Percentiles rank a stretch among this genome's conserved stretches.
These are phyloP conservation scores for Stachybotrys elegans DNA, from an alignment of 2,329 filamentous ascomycete species.

Conservation along the genomic window DNA sequence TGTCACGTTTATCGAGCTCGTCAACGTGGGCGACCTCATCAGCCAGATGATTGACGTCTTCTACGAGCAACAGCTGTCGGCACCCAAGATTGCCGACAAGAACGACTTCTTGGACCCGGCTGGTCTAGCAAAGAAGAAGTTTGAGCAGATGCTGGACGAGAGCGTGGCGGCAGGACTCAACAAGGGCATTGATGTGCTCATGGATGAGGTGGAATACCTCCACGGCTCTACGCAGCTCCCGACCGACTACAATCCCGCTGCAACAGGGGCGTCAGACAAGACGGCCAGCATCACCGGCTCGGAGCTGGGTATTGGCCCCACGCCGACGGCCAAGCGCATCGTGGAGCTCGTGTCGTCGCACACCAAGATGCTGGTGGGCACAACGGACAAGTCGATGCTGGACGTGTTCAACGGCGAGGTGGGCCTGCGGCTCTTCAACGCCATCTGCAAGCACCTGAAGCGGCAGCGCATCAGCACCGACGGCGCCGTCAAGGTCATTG, in stretches of 20 bases:
- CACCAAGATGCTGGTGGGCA: slow-evolving; percentile 87
- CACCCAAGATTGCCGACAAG: slow-evolving; percentile 76
- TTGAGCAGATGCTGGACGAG: slow-evolving; percentile 98
- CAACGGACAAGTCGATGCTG: slow-evolving; percentile 95
- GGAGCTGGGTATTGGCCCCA: slow-evolving; percentile 58
- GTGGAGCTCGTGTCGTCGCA: slow-evolving; percentile 84
- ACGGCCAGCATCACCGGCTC: slow-evolving; percentile 24
- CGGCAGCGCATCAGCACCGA: slow-evolving; percentile 86
- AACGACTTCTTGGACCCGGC: slow-evolving; percentile 94
- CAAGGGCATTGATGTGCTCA: slow-evolving; percentile 95
- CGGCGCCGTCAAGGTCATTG: slow-evolving; percentile 87
- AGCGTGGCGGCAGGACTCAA: slow-evolving; percentile 92
- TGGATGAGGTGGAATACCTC: slow-evolving; percentile 96
- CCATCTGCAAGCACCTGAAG: slow-evolving; percentile 95
- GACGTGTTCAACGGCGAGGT: slow-evolving; percentile 99
- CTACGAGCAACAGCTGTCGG: slow-evolving; percentile 89
- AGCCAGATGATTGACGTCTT: slow-evolving; percentile 99
- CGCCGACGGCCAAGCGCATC: slow-evolving; percentile 70
- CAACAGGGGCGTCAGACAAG: slow-evolving; percentile 13
- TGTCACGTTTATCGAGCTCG: slow-evolving; percentile 92
- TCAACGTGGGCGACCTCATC: slow-evolving; percentile 96
- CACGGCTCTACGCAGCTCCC: slow-evolving; percentile 82
- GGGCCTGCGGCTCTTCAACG: slow-evolving; percentile 83
- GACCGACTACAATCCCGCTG: slow-evolving; percentile 81
- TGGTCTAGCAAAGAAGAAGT: slow-evolving; percentile 93